Percentiles rank a stretch among this genome's conserved stretches.
Conservation (phyloP, 768 basidiomycete genomes). For the Guyanaporus albipodus region DNA sequence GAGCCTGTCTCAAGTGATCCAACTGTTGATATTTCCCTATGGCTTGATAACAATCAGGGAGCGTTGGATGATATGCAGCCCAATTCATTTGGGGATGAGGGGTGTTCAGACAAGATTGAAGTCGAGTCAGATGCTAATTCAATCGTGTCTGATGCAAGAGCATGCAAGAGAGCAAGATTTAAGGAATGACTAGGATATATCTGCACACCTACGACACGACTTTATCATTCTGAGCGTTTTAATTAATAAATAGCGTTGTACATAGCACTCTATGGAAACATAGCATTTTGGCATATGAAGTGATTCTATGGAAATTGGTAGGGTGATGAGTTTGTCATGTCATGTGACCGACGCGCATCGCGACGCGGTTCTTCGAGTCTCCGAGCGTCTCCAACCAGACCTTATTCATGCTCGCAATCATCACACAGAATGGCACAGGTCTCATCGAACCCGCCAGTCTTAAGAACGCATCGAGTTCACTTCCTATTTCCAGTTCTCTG, state of each 20-base stretch:
- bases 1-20: slow-evolving; percentile 9
- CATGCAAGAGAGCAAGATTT: slow-evolving; percentile 24
- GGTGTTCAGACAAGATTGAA: slow-evolving; percentile 3
- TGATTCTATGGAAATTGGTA: no score
- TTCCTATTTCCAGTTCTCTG: slow-evolving; percentile 36
- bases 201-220: no score
- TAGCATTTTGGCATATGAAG: no score
- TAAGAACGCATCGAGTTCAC: slow-evolving; percentile 40
- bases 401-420: slow-evolving; percentile 49
- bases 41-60: slow-evolving; percentile 9
- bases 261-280: no score
- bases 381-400: neutral
- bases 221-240: no score
- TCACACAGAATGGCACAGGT: slow-evolving; percentile 45
- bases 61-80: neutral
- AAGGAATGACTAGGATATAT: slow-evolving; percentile 2
- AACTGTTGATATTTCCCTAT: slow-evolving; percentile 1
- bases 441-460: slow-evolving; percentile 46
- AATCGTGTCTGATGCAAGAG: neutral
- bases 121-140: slow-evolving; percentile 7
- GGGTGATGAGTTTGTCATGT: neutral
- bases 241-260: no score
- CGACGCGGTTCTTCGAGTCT: slow-evolving; percentile 11
- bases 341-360: slow-evolving; percentile 27
- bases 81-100: neutral